Conservation (phyloP, 306 rosid genomes). For the Canavalia gladiata region DNA sequence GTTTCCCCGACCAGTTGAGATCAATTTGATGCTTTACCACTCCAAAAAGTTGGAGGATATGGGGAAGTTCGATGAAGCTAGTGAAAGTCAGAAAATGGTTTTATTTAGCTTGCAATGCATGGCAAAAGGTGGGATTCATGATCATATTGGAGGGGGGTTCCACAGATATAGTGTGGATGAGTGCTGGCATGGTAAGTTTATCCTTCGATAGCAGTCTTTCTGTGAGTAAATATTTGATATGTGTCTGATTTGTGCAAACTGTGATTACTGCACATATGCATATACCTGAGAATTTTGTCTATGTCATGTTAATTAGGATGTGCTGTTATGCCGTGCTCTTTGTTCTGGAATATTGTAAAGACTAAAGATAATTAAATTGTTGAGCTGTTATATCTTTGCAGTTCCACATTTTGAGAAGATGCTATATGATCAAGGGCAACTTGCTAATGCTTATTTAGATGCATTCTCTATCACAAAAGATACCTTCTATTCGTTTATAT, state of each 20-base stretch:
- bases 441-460: constrained; percentile 82
- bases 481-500: constrained; percentile 65
- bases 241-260: constrained; percentile 17
- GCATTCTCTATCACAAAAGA: constrained; percentile 84
- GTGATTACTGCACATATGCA: constrained; percentile 15
- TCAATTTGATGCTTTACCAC: constrained; percentile 83
- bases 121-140: constrained; percentile 96
- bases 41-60: constrained; percentile 73
- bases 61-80: constrained; percentile 65
- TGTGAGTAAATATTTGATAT: constrained; percentile 25
- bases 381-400: constrained; percentile 57
- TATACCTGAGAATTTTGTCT: constrained; percentile 24
- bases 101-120: constrained; percentile 78
- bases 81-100: constrained; percentile 65
- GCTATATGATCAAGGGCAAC: constrained; percentile 98
- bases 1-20: constrained; percentile 98
- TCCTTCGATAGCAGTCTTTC: constrained; percentile 33
- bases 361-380: constrained; percentile 40
- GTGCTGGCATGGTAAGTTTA: constrained; percentile 94
- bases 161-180: constrained; percentile 98
- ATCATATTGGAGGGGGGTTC: constrained; percentile 96
- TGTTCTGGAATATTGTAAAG: constrained; percentile 39
- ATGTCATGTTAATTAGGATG: constrained; percentile 19
- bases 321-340: constrained; percentile 37
- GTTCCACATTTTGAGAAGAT: constrained; percentile 99